Percentiles rank a stretch among this genome's conserved stretches.
Evolutionary conservation across 805 yeast species (phyloP).

Genomic region (Saccharomycopsis sp.): DNA sequence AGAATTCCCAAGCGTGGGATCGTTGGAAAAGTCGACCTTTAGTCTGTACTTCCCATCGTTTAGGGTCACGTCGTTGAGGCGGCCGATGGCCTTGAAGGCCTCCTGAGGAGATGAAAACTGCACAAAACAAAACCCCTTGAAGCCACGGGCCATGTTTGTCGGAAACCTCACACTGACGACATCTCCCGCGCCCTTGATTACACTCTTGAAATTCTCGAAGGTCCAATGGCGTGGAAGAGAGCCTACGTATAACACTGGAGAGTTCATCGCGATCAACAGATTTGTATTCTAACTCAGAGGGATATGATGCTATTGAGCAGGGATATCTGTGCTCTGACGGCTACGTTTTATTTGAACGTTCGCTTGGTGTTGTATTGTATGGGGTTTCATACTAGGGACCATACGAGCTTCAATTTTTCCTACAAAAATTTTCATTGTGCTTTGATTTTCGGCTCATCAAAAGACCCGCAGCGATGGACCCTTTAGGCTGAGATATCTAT

Average conservation of each 20-base stretch:
- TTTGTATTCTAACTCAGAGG: too few relatives aligned
- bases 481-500: too few relatives aligned
- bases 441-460: too few relatives aligned
- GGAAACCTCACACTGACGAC: conserved; percentile 62
- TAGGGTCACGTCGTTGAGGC: conserved; percentile 39
- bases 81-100: conserved; percentile 42
- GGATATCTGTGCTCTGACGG: too few relatives aligned
- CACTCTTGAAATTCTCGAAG: conserved; percentile 51
- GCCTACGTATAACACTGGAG: conserved; percentile 48
- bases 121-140: conserved; percentile 62
- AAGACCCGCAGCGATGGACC: too few relatives aligned
- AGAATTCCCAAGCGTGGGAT: conserved; percentile 33
- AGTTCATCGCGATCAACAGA: conserved; percentile 24
- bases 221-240: conserved; percentile 70
- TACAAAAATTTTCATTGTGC: too few relatives aligned
- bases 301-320: too few relatives aligned
- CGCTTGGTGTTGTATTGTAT: too few relatives aligned
- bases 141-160: conserved; percentile 46
- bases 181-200: conserved; percentile 68
- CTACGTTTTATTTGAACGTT: too few relatives aligned
- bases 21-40: conserved; percentile 55
- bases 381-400: too few relatives aligned
- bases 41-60: conserved; percentile 41
- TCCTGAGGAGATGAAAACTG: conserved; percentile 48
- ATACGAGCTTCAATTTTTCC: too few relatives aligned